Percentiles rank a stretch among this genome's conserved stretches.
These are phyloP conservation scores for Wickerhamomyces silvicola DNA, from an alignment of 805 yeast species.

Conservation along the genomic window DNA sequence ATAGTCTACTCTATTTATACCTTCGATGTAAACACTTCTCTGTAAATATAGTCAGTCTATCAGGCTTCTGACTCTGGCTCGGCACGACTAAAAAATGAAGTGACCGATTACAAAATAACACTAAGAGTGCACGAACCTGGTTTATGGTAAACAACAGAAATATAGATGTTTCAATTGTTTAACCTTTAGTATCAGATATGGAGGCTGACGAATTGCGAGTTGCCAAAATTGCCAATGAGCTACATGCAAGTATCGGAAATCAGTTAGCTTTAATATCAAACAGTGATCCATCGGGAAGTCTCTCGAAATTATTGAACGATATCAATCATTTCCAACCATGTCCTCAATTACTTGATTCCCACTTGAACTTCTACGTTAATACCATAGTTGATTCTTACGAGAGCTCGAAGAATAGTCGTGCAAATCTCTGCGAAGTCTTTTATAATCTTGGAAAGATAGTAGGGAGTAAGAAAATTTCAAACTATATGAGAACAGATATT, in stretches of 20 bases:
- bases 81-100: too few species aligned
- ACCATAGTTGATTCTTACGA: slow-evolving; percentile 25
- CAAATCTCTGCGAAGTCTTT: slow-evolving; percentile 26
- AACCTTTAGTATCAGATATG: slow-evolving; percentile 15
- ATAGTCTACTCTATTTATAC: too few species aligned
- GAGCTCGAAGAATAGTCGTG: neutral
- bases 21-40: too few species aligned
- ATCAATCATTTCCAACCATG: slow-evolving; percentile 47
- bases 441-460: slow-evolving; percentile 62
- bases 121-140: slow-evolving; percentile 6
- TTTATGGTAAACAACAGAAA: neutral
- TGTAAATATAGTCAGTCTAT: too few species aligned
- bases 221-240: slow-evolving; percentile 22
- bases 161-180: slow-evolving; percentile 2
- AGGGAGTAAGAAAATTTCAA: slow-evolving; percentile 54
- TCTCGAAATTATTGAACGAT: slow-evolving; percentile 11
- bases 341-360: slow-evolving; percentile 44
- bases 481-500: slow-evolving; percentile 56
- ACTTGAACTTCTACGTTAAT: slow-evolving; percentile 29
- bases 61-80: too few species aligned
- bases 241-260: slow-evolving; percentile 12
- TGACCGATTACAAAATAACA: too few species aligned
- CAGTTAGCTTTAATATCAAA: slow-evolving; percentile 3
- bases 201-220: slow-evolving; percentile 26
- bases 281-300: neutral